Percentiles rank a stretch among this genome's conserved stretches.
These are phyloP conservation scores for Garcia nutans DNA, from an alignment of 345 rosid genomes.

Conservation along the genomic window DNA sequence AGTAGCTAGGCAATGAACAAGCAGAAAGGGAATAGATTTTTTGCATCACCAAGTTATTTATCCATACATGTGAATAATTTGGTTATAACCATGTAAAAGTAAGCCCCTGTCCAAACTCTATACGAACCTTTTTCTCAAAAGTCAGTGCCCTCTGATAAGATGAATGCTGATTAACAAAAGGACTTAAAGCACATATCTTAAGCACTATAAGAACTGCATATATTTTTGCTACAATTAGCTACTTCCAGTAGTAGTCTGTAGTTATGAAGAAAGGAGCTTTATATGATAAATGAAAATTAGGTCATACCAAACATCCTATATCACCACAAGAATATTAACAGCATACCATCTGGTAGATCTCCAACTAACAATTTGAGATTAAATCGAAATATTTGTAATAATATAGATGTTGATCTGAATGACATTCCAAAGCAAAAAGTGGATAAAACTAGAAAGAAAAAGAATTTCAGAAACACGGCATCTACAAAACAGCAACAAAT, in stretches of 20 bases:
- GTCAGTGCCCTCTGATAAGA: not conserved
- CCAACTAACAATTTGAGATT: not conserved
- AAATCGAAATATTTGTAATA: not conserved
- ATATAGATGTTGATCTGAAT: not conserved
- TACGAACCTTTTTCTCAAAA: not conserved
- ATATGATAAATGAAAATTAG: not conserved
- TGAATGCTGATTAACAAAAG: not conserved
- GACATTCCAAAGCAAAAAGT: not conserved
- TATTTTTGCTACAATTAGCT: not conserved
- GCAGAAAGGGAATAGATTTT: too few species aligned
- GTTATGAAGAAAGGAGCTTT: not conserved
- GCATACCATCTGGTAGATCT: not conserved
- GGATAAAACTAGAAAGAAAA: not conserved
- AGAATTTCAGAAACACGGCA: not conserved
- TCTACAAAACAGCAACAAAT: not conserved
- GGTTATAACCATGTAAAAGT: not conserved
- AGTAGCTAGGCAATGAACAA: too few species aligned
- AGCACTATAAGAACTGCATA: not conserved
- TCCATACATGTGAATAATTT: too few species aligned
- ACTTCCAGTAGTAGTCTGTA: not conserved
- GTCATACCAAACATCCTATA: not conserved
- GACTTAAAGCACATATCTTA: not conserved
- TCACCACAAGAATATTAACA: conserved; percentile 7
- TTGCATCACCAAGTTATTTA: too few species aligned
- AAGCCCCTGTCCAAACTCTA: not conserved